Percentiles rank a stretch among this genome's conserved stretches.
Evolutionary conservation across 2,329 filamentous ascomycete species (phyloP).

Genomic region (Ophiostoma piceae): DNA sequence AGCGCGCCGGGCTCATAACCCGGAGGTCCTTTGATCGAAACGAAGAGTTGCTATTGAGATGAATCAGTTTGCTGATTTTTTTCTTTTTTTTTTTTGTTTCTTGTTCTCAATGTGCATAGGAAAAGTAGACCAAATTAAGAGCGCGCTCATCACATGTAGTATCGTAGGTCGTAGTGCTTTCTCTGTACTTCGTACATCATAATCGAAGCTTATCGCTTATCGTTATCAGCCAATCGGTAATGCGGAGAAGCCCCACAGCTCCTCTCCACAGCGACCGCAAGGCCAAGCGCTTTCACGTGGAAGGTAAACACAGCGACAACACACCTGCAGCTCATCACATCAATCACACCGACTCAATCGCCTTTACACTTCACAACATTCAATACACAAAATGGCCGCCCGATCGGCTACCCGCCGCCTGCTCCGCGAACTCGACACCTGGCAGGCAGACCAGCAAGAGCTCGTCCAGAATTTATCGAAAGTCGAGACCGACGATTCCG

Average conservation of each 20-base stretch:
- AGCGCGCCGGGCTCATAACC: too few species aligned
- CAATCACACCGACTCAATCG: not conserved
- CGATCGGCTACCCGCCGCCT: conserved; percentile 52
- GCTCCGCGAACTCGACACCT: conserved; percentile 53
- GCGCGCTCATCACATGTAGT: too few species aligned
- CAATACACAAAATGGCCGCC: conserved; percentile 33
- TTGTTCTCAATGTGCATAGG: too few species aligned
- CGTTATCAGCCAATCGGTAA: not conserved
- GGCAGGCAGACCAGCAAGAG: conserved; percentile 44
- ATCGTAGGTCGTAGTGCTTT: too few species aligned
- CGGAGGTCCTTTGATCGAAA: too few species aligned
- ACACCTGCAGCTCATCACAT: not conserved
- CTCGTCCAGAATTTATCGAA: not conserved
- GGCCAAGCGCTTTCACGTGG: conserved; percentile 10
- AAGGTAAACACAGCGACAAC: not conserved
- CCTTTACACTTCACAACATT: too few species aligned
- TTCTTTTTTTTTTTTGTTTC: not conserved
- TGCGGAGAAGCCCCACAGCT: not conserved
- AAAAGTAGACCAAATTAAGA: too few species aligned
- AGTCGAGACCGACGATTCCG: conserved; percentile 13
- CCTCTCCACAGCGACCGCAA: conserved; percentile 1
- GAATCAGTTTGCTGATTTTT: not conserved
- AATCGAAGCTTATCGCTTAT: too few species aligned
- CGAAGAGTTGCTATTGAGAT: not conserved
- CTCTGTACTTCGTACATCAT: too few species aligned